Base-by-base conservation (phyloP, 2,329 filamentous ascomycete species). In the Lasiodiplodia citricola region DNA sequence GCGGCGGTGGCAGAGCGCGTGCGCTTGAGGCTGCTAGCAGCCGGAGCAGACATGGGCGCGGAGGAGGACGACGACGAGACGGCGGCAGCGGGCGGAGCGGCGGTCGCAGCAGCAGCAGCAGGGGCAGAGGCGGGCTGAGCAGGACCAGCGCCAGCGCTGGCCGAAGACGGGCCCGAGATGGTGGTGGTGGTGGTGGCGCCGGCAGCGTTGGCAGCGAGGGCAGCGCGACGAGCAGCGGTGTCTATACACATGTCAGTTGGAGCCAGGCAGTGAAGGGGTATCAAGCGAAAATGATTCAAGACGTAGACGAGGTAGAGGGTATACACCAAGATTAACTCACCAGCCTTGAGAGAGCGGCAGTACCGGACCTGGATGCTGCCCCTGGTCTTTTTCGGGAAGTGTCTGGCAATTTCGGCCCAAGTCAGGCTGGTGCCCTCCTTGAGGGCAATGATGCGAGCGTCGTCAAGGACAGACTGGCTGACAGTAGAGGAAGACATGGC, bases 331-430 rank as follows among this genome's bases (percentile, higher is more conserved):
- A 23, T 2, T 38, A 16, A 41, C 37, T 16, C 52, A 66, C 64
- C 64, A 11, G 44, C 25, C 31, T 35, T 10, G 18, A 37, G 21
- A 56, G 31, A 31, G 1, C 64, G 51, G 13, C 35, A 56, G 51
- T 66, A 66, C 11, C 64, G 23, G 13, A 66, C 64, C 35, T 66
- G 64, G 37, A 66, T 35, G 64, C 64, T 66, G 23, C 64, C 64
- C 25, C 31, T 58, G 51, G 31, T 56, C 41, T 14, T 50, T n/a
- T 23, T 37, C 2, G 64, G 64, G 54, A 66, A 58, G 51, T 37
- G 31, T 3, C 10, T 37, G 11, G 64, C 64, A 18, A 66, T 66
- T 10, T 57, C 35, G 4, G 51, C 25, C 64, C 64, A 66, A 2
- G 23, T 44, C 13, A 56, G 14, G 28, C 8, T 13, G 5, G 6